Evolutionary conservation across 306 rosid genomes (phyloP).

Genomic region (Inga oerstediana): DNA sequence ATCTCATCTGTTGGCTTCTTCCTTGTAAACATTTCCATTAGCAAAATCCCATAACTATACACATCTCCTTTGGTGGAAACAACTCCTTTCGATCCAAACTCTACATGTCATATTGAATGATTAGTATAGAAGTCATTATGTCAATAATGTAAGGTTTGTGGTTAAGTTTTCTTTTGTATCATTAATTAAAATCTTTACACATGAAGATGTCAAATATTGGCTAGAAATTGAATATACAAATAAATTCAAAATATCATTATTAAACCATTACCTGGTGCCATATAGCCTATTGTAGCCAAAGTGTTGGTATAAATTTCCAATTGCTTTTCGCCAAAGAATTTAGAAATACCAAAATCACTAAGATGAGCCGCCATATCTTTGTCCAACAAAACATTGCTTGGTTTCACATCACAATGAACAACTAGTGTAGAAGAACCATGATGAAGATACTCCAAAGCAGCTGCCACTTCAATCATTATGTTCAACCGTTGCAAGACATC

Average conservation of each 20-base stretch:
- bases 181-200: too few relatives aligned
- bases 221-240: too few relatives aligned
- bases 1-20: not conserved
- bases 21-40: not conserved
- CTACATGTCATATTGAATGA: not conserved
- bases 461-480: too few relatives aligned
- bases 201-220: too few relatives aligned
- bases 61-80: not conserved
- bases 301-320: not conserved
- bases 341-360: not conserved
- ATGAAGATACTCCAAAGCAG: too few relatives aligned
- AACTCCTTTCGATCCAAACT: not conserved
- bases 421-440: too few relatives aligned
- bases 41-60: not conserved
- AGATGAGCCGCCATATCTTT: not conserved
- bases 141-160: too few relatives aligned
- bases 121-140: not conserved
- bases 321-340: slow-evolving; percentile 20
- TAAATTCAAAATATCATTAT: too few relatives aligned
- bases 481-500: too few relatives aligned
- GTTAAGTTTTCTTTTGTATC: too few relatives aligned
- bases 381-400: not conserved
- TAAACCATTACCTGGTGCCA: not conserved
- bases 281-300: not conserved
- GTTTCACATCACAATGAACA: too few relatives aligned